Conservation (phyloP, 345 rosid species). For the Citrus inodora region DNA sequence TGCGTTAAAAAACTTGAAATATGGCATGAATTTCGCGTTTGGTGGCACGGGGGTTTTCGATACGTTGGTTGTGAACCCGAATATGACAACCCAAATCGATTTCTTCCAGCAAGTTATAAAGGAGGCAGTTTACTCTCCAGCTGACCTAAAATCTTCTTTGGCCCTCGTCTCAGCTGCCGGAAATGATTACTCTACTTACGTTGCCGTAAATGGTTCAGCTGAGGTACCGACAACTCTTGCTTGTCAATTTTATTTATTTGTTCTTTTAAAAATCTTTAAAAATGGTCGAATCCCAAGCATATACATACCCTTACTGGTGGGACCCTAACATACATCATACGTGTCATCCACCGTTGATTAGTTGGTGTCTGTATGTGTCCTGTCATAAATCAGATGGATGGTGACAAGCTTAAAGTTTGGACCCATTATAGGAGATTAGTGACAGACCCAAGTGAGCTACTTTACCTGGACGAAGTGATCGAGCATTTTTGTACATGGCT, state of each 20-base stretch:
- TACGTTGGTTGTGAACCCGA: slow-evolving; percentile 40
- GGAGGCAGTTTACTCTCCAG: slow-evolving; percentile 28
- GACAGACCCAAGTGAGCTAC: too few relatives aligned
- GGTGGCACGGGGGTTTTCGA: slow-evolving; percentile 87
- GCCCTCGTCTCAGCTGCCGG: slow-evolving; percentile 67
- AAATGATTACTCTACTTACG: slow-evolving; percentile 63
- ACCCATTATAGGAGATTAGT: too few relatives aligned
- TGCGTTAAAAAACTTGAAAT: slow-evolving; percentile 21
- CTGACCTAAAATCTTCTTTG: slow-evolving; percentile 37
- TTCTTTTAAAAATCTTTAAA: too few relatives aligned
- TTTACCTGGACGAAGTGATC: too few relatives aligned
- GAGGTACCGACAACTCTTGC: slow-evolving; percentile 20
- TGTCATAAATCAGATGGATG: neutral
- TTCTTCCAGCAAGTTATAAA: slow-evolving; percentile 39
- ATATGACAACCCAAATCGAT: slow-evolving; percentile 74
- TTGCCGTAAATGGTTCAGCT: slow-evolving; percentile 34
- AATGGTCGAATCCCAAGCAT: too few relatives aligned
- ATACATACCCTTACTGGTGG: neutral
- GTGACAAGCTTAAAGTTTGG: neutral
- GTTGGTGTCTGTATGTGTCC: neutral
- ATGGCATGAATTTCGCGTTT: slow-evolving; percentile 76
- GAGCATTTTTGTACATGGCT: too few relatives aligned
- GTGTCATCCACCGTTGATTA: neutral
- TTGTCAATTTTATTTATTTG: too few relatives aligned
- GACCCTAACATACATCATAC: neutral